phyloP scores from a whole-genome alignment of 345 rosid species.

The Gossypium bickii region DNA sequence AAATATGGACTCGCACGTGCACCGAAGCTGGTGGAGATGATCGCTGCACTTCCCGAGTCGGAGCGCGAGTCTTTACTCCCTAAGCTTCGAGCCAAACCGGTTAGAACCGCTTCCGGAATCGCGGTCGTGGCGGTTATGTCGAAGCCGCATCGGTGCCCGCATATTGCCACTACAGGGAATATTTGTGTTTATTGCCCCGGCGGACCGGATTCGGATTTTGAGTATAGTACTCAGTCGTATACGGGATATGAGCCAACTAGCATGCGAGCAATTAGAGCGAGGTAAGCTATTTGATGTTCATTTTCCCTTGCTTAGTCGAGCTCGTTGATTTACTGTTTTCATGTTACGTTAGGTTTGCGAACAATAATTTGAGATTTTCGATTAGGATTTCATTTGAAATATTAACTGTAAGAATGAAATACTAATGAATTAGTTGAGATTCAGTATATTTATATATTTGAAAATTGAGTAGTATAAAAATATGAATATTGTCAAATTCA shows the following conservation, averaged over 20 bases:
- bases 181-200: slow-evolving; percentile 97
- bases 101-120: slow-evolving; percentile 93
- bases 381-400: too few relatives aligned
- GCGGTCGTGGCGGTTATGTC: slow-evolving; percentile 99
- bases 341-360: neutral
- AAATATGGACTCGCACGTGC: slow-evolving; percentile 91
- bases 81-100: slow-evolving; percentile 94
- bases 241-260: slow-evolving; percentile 99
- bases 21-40: slow-evolving; percentile 97
- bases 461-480: neutral
- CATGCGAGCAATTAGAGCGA: slow-evolving; percentile 98
- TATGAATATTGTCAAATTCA: neutral
- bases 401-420: neutral
- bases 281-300: slow-evolving; percentile 38
- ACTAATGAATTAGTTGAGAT: neutral
- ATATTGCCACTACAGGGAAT: slow-evolving; percentile 94
- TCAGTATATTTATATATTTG: neutral
- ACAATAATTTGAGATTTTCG: neutral
- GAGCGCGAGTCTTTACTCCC: slow-evolving; percentile 91
- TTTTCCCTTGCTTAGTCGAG: neutral
- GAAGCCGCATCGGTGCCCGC: slow-evolving; percentile 97
- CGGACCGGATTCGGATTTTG: slow-evolving; percentile 97
- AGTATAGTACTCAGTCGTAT: slow-evolving; percentile 97
- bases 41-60: slow-evolving; percentile 89
- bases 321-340: neutral